Evolutionary conservation across 352 stramenopile species (phyloP), one percentile per base, ranked within the genome.

Genomic region (Phytophthora idaei): DNA sequence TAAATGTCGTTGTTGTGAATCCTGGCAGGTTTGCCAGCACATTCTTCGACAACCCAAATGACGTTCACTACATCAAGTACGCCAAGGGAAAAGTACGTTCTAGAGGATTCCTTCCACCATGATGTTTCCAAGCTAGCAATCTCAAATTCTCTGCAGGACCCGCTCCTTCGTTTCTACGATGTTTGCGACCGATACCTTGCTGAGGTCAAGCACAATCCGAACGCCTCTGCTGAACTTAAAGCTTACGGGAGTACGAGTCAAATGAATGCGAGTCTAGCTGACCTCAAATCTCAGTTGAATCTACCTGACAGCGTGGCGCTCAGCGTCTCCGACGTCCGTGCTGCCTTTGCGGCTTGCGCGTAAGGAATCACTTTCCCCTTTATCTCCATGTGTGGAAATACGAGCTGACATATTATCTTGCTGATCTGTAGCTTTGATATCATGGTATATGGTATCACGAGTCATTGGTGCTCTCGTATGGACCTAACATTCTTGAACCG

Each of bases 131-230:
- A 50, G 1, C 17, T 53, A 21, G 50, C 12, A 12, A 27, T 27
- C 6, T 27, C 10, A 25, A 34, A 39, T 58, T 21, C 25, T 52
- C 11, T 10, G 32, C 34, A 90, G 80, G 82, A 92, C 45, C 70
- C 53, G 5, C 48, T 88, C 6, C 50, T 91, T 39, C 83, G 85
- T 12, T 94, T 92, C 74, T 92, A 82, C 63, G 83, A 92, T 55
- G 67, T 74, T 28, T 94, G 85, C 49, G 69, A 75, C 15, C 78
- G 69, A 25, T 94, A 94, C 60, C 59, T 79, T 45, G 54, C 31
- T 0, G 51, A 85, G n/a, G 81, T 94, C 14, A 87, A 83, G 44
- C 54, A 77, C 37, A 92, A 91, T 64, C 54, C 58, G 6, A 87
- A 64, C 25, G 76, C 78, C 4, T 67, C 79, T 27, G 60, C 51